Evolutionary conservation across 495 filamentous ascomycete species (phyloP), one percentile per base, ranked within the genome.

Genomic region (Aspergillus asperescens): DNA sequence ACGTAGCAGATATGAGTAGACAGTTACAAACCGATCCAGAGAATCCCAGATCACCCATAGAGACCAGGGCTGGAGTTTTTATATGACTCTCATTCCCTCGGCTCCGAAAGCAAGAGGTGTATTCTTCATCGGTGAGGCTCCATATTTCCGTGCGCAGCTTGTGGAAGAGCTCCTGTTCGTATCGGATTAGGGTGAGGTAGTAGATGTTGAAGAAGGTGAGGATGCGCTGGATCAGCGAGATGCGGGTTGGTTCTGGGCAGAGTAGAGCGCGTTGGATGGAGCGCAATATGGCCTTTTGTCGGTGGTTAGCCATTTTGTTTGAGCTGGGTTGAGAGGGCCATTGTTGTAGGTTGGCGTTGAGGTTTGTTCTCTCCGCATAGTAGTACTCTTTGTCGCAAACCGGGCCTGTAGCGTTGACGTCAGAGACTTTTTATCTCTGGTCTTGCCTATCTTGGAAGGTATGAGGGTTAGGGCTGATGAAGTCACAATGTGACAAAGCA

Each of bases 31-130:
- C 77, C 25, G 80, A 83, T 43, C 81, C 81, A 7, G 78, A 82
- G 55, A 80, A 81, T 1, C 81, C 81, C 57, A 84, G 57, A 46
- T 82, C 80, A 1, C 78, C 80, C 59, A 81, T 72, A 3, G 76
- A 55, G 24, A 71, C 62, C 29, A 83, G 54, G 0, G 68, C 58
- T 5, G 60, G 52, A 15, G 65, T 58, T 25, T 57, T 61, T 32
- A 57, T 67, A 15, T 63, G 59, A 5, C 62, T 63, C n/a, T 65
- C 64, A n/a, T n/a, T n/a, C n/a, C n/a, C n/a, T n/a, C n/a, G n/a
- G n/a, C n/a, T n/a, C n/a, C n/a, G n/a, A 53, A 85, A 83, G 23
- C 73, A 79, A 15, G 68, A 65, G 10, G 59, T 61, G 53, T 85
- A 85, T n/a, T 77, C 76, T 19, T 71, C 65, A 47, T 83, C 77